Evolutionary conservation across 768 basidiomycete species (phyloP).

Genomic region (Suillus plorans): DNA sequence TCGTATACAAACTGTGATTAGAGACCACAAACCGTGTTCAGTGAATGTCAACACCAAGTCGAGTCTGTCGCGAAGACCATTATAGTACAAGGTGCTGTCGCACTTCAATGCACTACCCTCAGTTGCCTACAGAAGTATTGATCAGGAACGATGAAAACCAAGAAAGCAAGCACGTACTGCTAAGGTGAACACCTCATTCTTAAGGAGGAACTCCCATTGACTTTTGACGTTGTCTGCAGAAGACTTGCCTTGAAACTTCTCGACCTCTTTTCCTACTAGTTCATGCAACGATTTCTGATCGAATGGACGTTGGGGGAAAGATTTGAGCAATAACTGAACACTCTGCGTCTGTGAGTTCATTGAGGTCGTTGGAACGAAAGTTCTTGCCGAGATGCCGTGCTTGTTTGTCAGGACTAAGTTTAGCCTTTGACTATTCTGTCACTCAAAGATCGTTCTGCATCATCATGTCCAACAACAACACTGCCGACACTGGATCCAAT

Average conservation of each 20-base stretch:
- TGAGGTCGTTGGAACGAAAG: slow-evolving; percentile 4
- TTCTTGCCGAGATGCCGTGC: slow-evolving; percentile 29
- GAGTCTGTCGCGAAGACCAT: slow-evolving; percentile 56
- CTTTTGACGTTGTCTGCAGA: slow-evolving; percentile 62
- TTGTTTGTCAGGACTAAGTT: neutral
- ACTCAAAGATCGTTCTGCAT: neutral
- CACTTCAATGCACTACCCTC: slow-evolving; percentile 67
- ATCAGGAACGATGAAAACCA: neutral
- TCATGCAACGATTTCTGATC: slow-evolving; percentile 46
- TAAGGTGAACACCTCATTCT: slow-evolving; percentile 68
- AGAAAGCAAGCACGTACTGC: slow-evolving; percentile 50
- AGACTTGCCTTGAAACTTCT: slow-evolving; percentile 39
- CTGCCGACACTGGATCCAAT: slow-evolving; percentile 11
- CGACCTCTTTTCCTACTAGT: slow-evolving; percentile 48
- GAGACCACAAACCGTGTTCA: slow-evolving; percentile 58
- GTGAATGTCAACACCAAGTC: slow-evolving; percentile 78
- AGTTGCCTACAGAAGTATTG: slow-evolving; percentile 43
- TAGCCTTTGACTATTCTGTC: neutral
- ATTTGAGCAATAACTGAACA: slow-evolving; percentile 49
- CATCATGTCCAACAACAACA: slow-evolving; percentile 24
- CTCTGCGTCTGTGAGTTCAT: slow-evolving; percentile 56
- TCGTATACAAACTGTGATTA: neutral
- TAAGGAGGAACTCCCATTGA: slow-evolving; percentile 74
- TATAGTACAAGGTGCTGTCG: slow-evolving; percentile 56
- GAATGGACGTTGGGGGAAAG: slow-evolving; percentile 52